Evolutionary conservation across 805 yeast genomes (phyloP), one percentile per base, ranked within the genome.

Genomic region (Starmerella riodocensis): DNA sequence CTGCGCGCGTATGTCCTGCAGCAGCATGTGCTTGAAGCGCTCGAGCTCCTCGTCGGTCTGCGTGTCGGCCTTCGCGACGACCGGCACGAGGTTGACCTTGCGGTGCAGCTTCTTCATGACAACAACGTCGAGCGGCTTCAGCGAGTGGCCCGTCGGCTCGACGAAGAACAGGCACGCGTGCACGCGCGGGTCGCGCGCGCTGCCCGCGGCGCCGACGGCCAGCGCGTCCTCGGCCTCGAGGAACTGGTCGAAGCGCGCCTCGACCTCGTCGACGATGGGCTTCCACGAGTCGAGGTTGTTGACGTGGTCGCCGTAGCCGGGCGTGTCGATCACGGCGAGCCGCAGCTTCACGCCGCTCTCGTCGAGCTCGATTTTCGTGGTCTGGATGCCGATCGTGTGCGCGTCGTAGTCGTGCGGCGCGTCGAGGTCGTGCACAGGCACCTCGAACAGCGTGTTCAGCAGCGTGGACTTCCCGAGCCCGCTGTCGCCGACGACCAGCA

Each of bases 101-200:
- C 78, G 77, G 64, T 84, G 93, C 47, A 91, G 74, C 57, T 75
- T 74, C 57, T 78, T 77, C 83, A 91, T 82, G 52, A 86, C 81
- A 49, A 73, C 77, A 51, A 91, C 75, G 61, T 91, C 98, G 54
- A 91, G 69, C 16, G 95, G 77, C 58, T 78, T 81, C 59, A 91
- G 70, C 31, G 82, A 74, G 63, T 91, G 98, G 45, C 95, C 97
- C 20, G 96, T 86, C 51, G 98, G 98, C 63, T 88, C 95, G 54
- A 91, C 81, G 54, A 91, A 88, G 63, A 86, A 91, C 47, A 91
- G 64, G 58, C 85, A 75, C 25, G 95, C 97, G 60, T 91, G 98
- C 43, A 91, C 73, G 56, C 98, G 76, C 55, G 77, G 72, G 62
- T 91, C 98, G 42, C 64, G 69, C 47, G 78, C 69, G 9, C 37